Evolutionary conservation across 331 rosid species (phyloP).

Genomic region (Malus hybrid): DNA sequence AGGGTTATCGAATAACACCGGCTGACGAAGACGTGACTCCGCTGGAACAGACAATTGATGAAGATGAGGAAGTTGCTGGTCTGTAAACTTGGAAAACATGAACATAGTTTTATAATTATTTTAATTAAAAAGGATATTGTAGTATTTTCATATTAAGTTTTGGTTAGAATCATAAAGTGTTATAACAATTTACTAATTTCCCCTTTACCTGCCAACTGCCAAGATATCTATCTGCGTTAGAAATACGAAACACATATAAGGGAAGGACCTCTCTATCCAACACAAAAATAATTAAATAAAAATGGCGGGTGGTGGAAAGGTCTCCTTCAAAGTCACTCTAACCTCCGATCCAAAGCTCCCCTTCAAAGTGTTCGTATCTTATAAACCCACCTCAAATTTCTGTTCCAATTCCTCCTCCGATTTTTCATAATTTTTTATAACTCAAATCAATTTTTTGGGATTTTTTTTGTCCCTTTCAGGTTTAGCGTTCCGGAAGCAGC

Average conservation of each 20-base stretch:
- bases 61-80: no score
- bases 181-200: no score
- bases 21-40: no score
- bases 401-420: not conserved
- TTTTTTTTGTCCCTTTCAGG: slow-evolving; percentile 23
- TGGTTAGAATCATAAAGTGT: no score
- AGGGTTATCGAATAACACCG: no score
- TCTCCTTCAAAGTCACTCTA: slow-evolving; percentile 92
- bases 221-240: not conserved
- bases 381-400: not conserved
- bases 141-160: no score
- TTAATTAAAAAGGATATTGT: no score
- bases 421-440: not conserved
- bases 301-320: slow-evolving; percentile 93
- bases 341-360: slow-evolving; percentile 98
- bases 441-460: not conserved
- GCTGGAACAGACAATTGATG: no score
- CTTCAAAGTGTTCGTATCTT: slow-evolving; percentile 63
- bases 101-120: no score
- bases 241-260: not conserved
- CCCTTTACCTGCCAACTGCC: no score
- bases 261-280: not conserved
- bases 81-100: no score
- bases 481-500: slow-evolving; percentile 98
- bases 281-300: not conserved